These are phyloP conservation scores for Penicillium sp. DNA, from an alignment of 2,329 filamentous ascomycete genomes.

Conservation along the genomic window DNA sequence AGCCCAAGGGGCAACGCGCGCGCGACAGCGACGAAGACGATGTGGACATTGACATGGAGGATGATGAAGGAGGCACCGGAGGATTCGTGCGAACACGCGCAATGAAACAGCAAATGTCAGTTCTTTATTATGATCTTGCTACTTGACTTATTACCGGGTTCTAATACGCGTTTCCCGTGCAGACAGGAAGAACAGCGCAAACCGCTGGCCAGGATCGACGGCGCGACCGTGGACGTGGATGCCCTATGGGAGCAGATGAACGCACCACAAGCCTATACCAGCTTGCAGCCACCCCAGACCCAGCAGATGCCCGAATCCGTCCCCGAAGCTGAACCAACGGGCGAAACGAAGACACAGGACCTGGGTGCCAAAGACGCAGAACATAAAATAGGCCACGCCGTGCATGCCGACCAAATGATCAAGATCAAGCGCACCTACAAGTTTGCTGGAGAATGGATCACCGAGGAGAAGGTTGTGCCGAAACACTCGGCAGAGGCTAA, in stretches of 20 bases:
- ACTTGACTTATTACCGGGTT: neutral
- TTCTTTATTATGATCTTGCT: neutral
- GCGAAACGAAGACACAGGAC: conserved; percentile 14
- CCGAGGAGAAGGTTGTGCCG: conserved; percentile 46
- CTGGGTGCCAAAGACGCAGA: conserved; percentile 7
- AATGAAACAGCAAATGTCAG: conserved; percentile 44
- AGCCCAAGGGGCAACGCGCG: conserved; percentile 22
- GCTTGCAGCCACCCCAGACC: conserved; percentile 9
- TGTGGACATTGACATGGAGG: conserved; percentile 32
- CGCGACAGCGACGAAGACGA: conserved; percentile 28
- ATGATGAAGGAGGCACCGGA: conserved; percentile 41
- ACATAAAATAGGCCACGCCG: conserved; percentile 5
- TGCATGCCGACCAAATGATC: conserved; percentile 39
- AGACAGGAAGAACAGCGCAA: conserved; percentile 43
- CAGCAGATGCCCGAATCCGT: conserved; percentile 9
- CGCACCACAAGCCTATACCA: conserved; percentile 20
- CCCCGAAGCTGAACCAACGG: conserved; percentile 8
- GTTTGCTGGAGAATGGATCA: conserved; percentile 49
- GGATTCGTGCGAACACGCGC: conserved; percentile 48
- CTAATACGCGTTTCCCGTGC: conserved; percentile 5
- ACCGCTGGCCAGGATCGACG: conserved; percentile 41
- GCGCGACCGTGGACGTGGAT: conserved; percentile 49
- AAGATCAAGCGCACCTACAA: conserved; percentile 51
- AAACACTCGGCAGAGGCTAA: conserved; percentile 49
- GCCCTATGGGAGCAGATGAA: conserved; percentile 49